Percentiles rank a stretch among this genome's conserved stretches.
These are phyloP conservation scores for Jaminaea rosea DNA, from an alignment of 1,284 basidiomycete genomes.

Conservation along the genomic window DNA sequence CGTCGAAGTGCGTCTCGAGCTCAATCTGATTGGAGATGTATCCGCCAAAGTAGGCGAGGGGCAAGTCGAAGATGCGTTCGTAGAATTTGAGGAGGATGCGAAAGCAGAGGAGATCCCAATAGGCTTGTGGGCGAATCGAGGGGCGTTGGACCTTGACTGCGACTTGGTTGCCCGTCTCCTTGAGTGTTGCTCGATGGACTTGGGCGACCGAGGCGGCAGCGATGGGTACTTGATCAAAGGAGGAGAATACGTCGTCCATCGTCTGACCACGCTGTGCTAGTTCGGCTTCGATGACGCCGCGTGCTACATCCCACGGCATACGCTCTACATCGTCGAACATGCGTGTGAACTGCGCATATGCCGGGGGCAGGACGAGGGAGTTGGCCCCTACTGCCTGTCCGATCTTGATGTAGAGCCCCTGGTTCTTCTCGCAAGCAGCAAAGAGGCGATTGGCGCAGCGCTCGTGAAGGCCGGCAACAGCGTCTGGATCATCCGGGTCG, in stretches of 20 bases:
- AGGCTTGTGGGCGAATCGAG: conserved; percentile 31
- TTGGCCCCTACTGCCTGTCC: conserved; percentile 36
- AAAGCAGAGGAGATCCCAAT: conserved; percentile 35
- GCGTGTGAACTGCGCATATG: conserved; percentile 31
- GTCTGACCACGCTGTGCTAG: conserved; percentile 12
- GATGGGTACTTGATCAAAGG: conserved; percentile 25
- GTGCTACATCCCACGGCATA: conserved; percentile 18
- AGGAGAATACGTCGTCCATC: conserved; percentile 21
- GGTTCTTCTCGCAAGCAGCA: conserved; percentile 33
- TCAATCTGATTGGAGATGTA: conserved; percentile 34
- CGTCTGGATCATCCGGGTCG: conserved; percentile 2
- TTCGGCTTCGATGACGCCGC: conserved; percentile 25
- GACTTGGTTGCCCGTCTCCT: conserved; percentile 18
- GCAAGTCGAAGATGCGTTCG: conserved; percentile 34
- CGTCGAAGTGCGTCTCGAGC: conserved; percentile 30
- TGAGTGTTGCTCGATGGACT: conserved; percentile 30
- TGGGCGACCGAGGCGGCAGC: conserved; percentile 37
- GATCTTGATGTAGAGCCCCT: conserved; percentile 35
- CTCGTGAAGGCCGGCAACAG: conserved; percentile 18
- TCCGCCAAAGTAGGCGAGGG: conserved; percentile 23
- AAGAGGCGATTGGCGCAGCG: conserved; percentile 29
- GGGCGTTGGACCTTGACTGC: conserved; percentile 41
- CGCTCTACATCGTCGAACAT: conserved; percentile 37
- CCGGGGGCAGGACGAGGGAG: conserved; percentile 34
- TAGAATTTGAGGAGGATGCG: conserved; percentile 30